Evolutionary conservation across 140 eudicot species (phyloP).

Genomic region (Ambrosia hybrid): DNA sequence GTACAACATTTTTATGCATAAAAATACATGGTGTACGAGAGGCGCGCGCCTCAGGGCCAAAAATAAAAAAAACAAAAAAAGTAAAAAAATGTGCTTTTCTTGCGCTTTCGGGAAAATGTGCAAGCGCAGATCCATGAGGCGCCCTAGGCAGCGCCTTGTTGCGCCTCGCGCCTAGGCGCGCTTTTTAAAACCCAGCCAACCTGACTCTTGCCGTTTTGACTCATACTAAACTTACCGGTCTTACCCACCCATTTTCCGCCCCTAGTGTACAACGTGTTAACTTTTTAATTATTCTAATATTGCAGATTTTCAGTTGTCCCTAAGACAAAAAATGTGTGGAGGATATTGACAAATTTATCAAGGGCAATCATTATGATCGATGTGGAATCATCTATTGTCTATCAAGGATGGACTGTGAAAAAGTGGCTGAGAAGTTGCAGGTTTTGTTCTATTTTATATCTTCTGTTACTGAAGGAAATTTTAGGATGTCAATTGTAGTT

Average conservation of each 20-base stretch:
- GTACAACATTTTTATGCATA: too few relatives aligned
- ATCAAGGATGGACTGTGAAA: conserved; percentile 98
- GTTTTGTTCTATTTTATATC: conserved; percentile 29
- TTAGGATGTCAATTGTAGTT: conserved; percentile 2
- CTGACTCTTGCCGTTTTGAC: neutral
- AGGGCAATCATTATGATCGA: conserved; percentile 62
- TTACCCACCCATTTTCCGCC: neutral
- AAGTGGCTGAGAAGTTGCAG: conserved; percentile 93
- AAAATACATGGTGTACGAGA: too few relatives aligned
- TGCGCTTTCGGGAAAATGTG: too few relatives aligned
- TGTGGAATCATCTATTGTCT: conserved; percentile 97
- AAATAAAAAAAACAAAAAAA: too few relatives aligned
- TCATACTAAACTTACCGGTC: neutral
- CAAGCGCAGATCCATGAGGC: too few relatives aligned
- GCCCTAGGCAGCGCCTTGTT: too few relatives aligned
- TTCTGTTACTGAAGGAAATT: neutral
- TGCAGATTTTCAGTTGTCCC: conserved; percentile 79
- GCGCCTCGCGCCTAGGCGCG: too few relatives aligned
- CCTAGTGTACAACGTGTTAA: conserved; percentile 12
- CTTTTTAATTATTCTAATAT: conserved; percentile 22
- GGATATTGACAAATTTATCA: conserved; percentile 79
- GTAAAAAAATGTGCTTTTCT: too few relatives aligned
- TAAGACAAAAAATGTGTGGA: conserved; percentile 96
- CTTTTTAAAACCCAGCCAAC: too few relatives aligned
- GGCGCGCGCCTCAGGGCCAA: too few relatives aligned